Evolutionary conservation across 345 rosid genomes (phyloP).

Genomic region (Dimocarpus longan): DNA sequence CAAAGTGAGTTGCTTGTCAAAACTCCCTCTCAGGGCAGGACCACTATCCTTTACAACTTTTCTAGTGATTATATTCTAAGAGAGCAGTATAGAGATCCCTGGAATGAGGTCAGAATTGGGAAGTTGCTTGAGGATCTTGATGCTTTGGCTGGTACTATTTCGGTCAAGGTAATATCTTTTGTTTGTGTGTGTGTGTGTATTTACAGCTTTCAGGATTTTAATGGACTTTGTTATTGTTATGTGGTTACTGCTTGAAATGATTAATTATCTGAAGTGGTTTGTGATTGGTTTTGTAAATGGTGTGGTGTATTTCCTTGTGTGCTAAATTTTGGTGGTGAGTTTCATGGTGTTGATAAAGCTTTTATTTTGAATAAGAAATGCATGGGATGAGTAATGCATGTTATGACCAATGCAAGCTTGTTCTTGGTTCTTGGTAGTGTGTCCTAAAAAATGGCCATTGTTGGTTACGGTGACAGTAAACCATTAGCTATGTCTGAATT

Average conservation of each 20-base stretch:
- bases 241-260: conserved; percentile 14
- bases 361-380: background rate
- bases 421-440: background rate
- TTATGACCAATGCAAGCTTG: background rate
- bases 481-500: no score
- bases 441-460: background rate
- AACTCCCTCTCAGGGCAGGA: conserved; percentile 70
- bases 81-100: conserved; percentile 87
- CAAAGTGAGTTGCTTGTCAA: conserved; percentile 66
- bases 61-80: conserved; percentile 68
- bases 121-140: conserved; percentile 91
- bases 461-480: no score
- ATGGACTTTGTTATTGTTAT: background rate
- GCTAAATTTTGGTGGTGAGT: background rate
- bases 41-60: conserved; percentile 63
- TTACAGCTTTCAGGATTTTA: background rate
- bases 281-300: conserved; percentile 6
- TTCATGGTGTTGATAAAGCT: background rate
- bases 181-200: background rate
- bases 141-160: conserved; percentile 89
- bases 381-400: conserved; percentile 6
- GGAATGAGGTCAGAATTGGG: conserved; percentile 90
- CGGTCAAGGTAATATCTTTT: conserved; percentile 61
- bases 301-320: background rate
- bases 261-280: conserved; percentile 18